Evolutionary conservation across 306 rosid species (phyloP), one percentile per base, ranked within the genome.

Genomic region (Prunus fruticosa): DNA sequence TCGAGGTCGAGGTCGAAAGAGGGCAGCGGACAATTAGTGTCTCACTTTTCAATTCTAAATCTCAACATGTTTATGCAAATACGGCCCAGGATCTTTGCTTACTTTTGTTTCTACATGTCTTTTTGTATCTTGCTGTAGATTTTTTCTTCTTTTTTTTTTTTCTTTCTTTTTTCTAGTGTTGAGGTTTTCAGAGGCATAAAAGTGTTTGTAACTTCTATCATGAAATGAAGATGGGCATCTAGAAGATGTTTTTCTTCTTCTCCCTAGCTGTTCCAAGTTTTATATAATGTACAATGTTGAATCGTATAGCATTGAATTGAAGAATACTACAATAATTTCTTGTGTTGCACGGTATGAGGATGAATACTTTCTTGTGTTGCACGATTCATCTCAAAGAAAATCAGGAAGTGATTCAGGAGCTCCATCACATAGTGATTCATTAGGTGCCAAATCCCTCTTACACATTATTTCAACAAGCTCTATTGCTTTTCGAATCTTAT

Each of bases 1-100:
- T 64, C 76, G 77, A 10, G 80, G 81, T 67, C 78, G 77, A 10
- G 80, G 81, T 67, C 78, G 71, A 71, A 88, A 86, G 85, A 87
- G 87, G 76, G 74, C 71, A 28, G 25, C 51, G 22, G 71, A 53
- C 62, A 49, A 66, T 20, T 79, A 88, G 73, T 6, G n/a, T 73
- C 43, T 62, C 64, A 58, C 58, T 7, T 51, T 52, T 69, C 45
- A 15, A 75, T 66, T 69, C 71, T 41, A 43, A 6, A 62, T 80
- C 77, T 63, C 30, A 46, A 51, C 54, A 15, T 25, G 19, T 54
- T 32, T 49, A 43, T 51, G 77, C 38, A 38, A 32, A 63, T 28
- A 30, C 50, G 8, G 56, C n/a, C 16, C 18, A 10, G 13, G 28
- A 34, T 19, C 7, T 65, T 56, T 65, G 2, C 51, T 11, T 32